Evolutionary conservation across 2,329 filamentous ascomycete genomes (phyloP).

Genomic region (Didymella pomorum): DNA sequence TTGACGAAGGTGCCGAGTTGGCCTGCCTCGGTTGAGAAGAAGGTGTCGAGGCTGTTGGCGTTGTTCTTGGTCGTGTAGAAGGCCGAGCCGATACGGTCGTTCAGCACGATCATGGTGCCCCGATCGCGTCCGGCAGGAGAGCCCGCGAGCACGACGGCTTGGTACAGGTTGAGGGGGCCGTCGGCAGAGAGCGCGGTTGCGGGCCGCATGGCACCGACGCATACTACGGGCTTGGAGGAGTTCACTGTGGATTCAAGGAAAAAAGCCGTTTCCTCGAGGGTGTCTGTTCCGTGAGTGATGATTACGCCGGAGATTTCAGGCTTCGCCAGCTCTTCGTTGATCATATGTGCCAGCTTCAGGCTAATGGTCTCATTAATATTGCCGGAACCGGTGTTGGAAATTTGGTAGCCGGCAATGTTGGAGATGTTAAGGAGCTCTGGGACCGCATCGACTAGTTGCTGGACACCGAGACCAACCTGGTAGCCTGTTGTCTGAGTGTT

Average conservation of each 20-base stretch:
- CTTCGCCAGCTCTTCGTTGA: conserved; percentile 60
- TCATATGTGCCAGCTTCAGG: conserved; percentile 58
- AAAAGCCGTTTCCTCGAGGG: conserved; percentile 69
- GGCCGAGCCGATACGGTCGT: conserved; percentile 67
- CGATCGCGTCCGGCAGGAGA: conserved; percentile 57
- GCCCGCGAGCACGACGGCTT: conserved; percentile 65
- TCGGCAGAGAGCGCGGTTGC: conserved; percentile 69
- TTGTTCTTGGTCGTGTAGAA: conserved; percentile 69
- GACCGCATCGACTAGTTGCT: conserved; percentile 62
- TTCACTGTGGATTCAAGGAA: conserved; percentile 67
- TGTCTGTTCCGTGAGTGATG: conserved; percentile 72
- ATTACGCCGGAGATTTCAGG: conserved; percentile 58
- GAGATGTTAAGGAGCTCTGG: conserved; percentile 63
- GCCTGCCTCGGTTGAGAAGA: conserved; percentile 63
- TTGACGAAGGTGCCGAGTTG: conserved; percentile 67
- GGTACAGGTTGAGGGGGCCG: conserved; percentile 68
- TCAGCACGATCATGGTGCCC: conserved; percentile 68
- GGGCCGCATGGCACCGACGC: conserved; percentile 70
- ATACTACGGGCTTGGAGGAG: conserved; percentile 66
- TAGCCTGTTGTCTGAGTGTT: conserved; percentile 65
- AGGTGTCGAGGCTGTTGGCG: conserved; percentile 69
- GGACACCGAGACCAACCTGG: conserved; percentile 59
- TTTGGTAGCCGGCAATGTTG: conserved; percentile 61
- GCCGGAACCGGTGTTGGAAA: conserved; percentile 48
- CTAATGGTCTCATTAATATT: conserved; percentile 59